Percentiles rank a stretch among this genome's conserved stretches.
Conservation (phyloP, 176 grass and related monocot genomes). For the Cocos nucifera region DNA sequence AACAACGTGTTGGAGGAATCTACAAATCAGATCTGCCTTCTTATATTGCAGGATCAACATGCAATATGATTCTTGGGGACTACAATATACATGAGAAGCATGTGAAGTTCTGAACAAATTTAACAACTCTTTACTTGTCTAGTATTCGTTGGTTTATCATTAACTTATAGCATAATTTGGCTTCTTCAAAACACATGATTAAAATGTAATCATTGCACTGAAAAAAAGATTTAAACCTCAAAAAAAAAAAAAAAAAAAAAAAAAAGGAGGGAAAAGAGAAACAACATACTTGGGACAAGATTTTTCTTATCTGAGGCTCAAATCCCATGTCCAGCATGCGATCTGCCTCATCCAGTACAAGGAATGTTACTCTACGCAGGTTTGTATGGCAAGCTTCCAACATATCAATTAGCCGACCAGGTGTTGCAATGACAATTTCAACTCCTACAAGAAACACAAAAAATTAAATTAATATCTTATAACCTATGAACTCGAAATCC, state of each 20-base stretch:
- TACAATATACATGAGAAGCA: too few relatives aligned
- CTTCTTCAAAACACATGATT: too few relatives aligned
- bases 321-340: conserved; percentile 98
- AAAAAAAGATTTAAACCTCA: neutral
- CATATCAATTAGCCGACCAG: conserved; percentile 85
- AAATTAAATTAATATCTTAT: conserved; percentile 1
- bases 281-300: conserved; percentile 63
- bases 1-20: too few relatives aligned
- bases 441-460: conserved; percentile 38
- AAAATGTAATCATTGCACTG: neutral
- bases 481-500: too few relatives aligned
- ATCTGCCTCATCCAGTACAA: conserved; percentile 91
- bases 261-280: neutral
- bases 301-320: conserved; percentile 95
- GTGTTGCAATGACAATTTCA: conserved; percentile 89
- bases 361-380: conserved; percentile 77
- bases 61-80: too few relatives aligned
- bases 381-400: conserved; percentile 85
- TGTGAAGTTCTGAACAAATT: too few relatives aligned
- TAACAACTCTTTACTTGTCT: too few relatives aligned
- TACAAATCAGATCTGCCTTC: too few relatives aligned
- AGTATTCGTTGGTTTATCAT: too few relatives aligned
- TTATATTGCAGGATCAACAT: too few relatives aligned
- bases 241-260: neutral
- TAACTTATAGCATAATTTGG: too few relatives aligned